Base-by-base conservation (phyloP, 1,139 yeast genomes). In the Geotrichum candidum region DNA sequence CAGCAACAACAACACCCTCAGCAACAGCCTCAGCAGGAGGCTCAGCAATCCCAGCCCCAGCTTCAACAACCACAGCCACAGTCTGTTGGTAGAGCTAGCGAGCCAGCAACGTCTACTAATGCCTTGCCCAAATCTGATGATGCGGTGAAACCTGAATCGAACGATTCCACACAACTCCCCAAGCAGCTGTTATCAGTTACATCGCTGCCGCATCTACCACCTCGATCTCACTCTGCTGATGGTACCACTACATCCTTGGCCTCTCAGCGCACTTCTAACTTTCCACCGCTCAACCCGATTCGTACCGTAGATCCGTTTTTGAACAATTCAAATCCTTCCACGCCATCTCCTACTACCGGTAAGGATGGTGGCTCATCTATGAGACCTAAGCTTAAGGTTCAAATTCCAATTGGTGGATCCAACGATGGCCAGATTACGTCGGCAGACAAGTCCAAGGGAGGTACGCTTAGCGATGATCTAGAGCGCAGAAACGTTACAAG, bases 321-420 rank as follows among this genome's bases (percentile, higher is more conserved):
- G 6, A 31, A 59, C 45, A 29, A 54, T 23, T 31, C 57, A 25
- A 41, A 54, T 5, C 55, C 61, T n/a, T 53, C 56, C 4, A 45
- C 60, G 6, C 61, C 61, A 27, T 59, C 61, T 2, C 61, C 61
- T 2, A 52, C 55, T 7, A 51, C 50, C n/a, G 58, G 55, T 38
- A 59, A 54, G 51, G 53, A 25, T 7, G 52, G 54, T 11, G 18
- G 18, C 18, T 33, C 53, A 13, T 50, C 63, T 13, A 63, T 68
- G 66, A 67, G 79, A 54, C 80, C 80, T 10, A 74, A 76, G 60
- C 70, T 77, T 41, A 77, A 74, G 64, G 78, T 77, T 15, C 76
- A 73, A 60, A 77, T 77, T 51, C 80, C 80, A 1, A 61, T 64
- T 13, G 70, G 62, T 25, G 63, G 63, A 45, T 54, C 53, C 46